Base-by-base conservation (phyloP, 768 basidiomycete species). In the Mycena vitilis region DNA sequence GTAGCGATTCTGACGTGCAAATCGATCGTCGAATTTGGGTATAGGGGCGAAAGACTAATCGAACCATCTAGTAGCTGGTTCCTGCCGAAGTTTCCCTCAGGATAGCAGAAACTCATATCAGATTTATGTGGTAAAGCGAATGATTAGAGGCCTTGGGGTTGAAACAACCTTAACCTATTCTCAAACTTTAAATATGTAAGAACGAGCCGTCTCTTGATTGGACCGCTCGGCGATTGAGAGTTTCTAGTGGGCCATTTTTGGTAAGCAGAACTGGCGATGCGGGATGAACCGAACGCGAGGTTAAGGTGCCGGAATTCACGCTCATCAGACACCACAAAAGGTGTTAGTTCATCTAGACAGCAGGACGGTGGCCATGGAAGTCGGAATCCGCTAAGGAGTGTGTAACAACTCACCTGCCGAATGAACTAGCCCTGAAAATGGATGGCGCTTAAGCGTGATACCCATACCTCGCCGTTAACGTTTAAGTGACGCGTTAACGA, bases 21-120 rank as follows among this genome's bases (percentile, higher is more conserved):
- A 93, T 93, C 91, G 89, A 92, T 93, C 89, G 91, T 93, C 89
- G 84, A 91, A 93, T 90, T 91, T 92, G 91, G 91, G 91, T 92
- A 93, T 93, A 93, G 92, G 91, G 92, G 91, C 89, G 90, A 93
- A 93, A 93, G 92, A 93, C 92, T 91, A 92, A 93, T 94, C 90
- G 90, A 93, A 92, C 91, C 91, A 91, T 92, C 83, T 91, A 92
- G 90, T 92, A 91, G 91, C 91, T 93, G 90, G 90, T 92, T 93
- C 90, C 91, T 89, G 88, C 89, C 89, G 89, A 91, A 92, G 90
- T 91, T 92, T 92, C 91, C 89, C 91, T 84, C 82, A 84, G 83
- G 82, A 84, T 83, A 83, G 82, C 82, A 82, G 83, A 82, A 80
- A 82, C 83, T 84, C 82, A 83, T 81, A 77, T 82, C 83, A 86